phyloP scores from a whole-genome alignment of 768 basidiomycete genomes.

The Boletus rex-veris region DNA sequence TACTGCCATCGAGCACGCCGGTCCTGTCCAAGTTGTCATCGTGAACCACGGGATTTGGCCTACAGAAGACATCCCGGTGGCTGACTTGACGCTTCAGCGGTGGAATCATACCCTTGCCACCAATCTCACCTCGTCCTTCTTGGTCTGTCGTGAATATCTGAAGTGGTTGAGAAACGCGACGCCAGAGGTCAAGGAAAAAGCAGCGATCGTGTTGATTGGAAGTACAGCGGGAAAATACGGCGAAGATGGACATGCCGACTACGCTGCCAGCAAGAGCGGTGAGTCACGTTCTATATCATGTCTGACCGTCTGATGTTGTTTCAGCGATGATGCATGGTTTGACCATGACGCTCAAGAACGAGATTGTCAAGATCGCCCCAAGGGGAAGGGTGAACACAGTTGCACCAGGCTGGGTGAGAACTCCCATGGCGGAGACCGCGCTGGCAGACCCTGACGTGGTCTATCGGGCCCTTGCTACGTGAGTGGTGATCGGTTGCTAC shows the following conservation, averaged over 20 bases:
- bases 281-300: neutral
- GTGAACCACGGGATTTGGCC: slow-evolving; percentile 62
- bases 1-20: slow-evolving; percentile 34
- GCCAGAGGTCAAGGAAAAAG: slow-evolving; percentile 47
- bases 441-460: slow-evolving; percentile 53
- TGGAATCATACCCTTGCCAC: slow-evolving; percentile 61
- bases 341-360: slow-evolving; percentile 67
- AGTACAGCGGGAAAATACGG: slow-evolving; percentile 73
- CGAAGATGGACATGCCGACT: slow-evolving; percentile 65
- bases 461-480: slow-evolving; percentile 68
- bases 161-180: slow-evolving; percentile 38
- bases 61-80: slow-evolving; percentile 44
- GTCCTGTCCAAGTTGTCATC: slow-evolving; percentile 53
- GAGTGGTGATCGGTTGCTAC: slow-evolving; percentile 17
- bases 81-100: slow-evolving; percentile 55
- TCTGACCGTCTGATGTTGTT: neutral
- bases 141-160: slow-evolving; percentile 63
- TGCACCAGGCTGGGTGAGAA: slow-evolving; percentile 66
- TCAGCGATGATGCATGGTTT: slow-evolving; percentile 73
- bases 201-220: slow-evolving; percentile 62
- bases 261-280: slow-evolving; percentile 69
- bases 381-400: slow-evolving; percentile 67
- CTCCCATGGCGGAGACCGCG: slow-evolving; percentile 57
- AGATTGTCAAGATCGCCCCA: slow-evolving; percentile 74
- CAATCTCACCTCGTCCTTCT: slow-evolving; percentile 66